phyloP scores from a whole-genome alignment of 257 asterid species.

The Gardenia jasminoides region DNA sequence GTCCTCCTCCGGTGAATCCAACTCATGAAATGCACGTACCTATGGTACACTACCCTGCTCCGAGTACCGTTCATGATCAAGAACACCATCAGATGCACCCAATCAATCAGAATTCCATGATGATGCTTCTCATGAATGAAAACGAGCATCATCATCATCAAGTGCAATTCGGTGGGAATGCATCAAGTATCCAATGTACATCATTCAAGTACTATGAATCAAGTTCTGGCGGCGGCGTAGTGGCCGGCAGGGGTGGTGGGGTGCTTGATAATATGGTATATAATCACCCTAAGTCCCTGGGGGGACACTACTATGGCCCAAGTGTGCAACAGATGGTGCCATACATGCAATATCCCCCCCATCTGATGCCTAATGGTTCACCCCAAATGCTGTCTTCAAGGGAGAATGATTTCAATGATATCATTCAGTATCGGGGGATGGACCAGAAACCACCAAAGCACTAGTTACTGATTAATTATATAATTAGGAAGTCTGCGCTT shows the following conservation, averaged over 20 bases:
- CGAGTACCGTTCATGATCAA: neutral
- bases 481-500: neutral
- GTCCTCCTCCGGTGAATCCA: conserved; percentile 7
- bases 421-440: neutral
- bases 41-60: neutral
- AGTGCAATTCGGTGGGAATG: conserved; percentile 23
- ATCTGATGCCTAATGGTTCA: conserved; percentile 18
- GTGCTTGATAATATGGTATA: conserved; percentile 22
- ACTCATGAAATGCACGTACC: conserved; percentile 10
- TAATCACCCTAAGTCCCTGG: conserved; percentile 17
- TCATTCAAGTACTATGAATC: conserved; percentile 16
- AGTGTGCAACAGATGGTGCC: conserved; percentile 12
- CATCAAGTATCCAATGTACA: conserved; percentile 21
- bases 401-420: conserved; percentile 22
- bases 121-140: conserved; percentile 30
- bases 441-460: neutral
- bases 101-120: conserved; percentile 27
- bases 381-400: conserved; percentile 15
- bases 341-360: conserved; percentile 16
- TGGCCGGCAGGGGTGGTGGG: neutral
- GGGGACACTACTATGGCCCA: conserved; percentile 23
- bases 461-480: neutral
- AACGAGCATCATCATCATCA: conserved; percentile 4
- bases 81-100: conserved; percentile 20
- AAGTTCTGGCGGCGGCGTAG: conserved; percentile 8